Evolutionary conservation across 208 protist species (phyloP).

Genomic region (Hexamita inflata): DNA sequence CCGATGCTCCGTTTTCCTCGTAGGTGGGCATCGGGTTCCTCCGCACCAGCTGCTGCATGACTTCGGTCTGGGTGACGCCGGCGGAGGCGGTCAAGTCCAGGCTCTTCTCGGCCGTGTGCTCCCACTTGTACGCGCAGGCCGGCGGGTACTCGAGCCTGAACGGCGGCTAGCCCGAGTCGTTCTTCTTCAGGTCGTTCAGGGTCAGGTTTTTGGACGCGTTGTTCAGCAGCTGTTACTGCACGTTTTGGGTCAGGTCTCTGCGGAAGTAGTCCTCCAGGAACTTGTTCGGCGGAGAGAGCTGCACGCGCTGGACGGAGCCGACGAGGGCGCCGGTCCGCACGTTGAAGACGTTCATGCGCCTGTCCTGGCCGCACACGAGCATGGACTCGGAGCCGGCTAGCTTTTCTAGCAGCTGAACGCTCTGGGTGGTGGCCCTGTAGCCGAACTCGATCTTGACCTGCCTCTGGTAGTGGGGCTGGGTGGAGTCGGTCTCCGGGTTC

Average conservation of each 20-base stretch:
- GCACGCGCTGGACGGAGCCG: neutral
- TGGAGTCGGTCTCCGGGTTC: too few species aligned
- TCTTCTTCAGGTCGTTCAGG: neutral
- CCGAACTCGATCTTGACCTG: neutral
- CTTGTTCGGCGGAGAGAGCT: neutral
- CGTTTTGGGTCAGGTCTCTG: neutral
- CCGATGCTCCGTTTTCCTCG: neutral
- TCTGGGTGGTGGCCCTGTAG: neutral
- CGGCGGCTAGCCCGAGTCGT: neutral
- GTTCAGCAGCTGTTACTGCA: neutral
- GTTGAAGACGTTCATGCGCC: neutral
- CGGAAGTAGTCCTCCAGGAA: neutral
- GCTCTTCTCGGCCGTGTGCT: neutral
- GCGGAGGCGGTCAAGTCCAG: too few species aligned
- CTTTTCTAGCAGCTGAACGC: neutral
- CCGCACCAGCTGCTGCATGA: too few species aligned
- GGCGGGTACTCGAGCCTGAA: slow-evolving; percentile 6
- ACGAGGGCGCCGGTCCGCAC: neutral
- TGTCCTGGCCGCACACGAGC: neutral
- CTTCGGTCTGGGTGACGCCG: too few species aligned
- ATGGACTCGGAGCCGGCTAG: neutral
- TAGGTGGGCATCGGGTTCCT: neutral
- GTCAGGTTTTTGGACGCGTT: neutral
- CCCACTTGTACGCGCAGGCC: neutral
- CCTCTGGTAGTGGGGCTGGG: neutral